These are phyloP conservation scores for Zymoseptoria passerinii DNA, from an alignment of 2,329 filamentous ascomycete species.

Conservation along the genomic window DNA sequence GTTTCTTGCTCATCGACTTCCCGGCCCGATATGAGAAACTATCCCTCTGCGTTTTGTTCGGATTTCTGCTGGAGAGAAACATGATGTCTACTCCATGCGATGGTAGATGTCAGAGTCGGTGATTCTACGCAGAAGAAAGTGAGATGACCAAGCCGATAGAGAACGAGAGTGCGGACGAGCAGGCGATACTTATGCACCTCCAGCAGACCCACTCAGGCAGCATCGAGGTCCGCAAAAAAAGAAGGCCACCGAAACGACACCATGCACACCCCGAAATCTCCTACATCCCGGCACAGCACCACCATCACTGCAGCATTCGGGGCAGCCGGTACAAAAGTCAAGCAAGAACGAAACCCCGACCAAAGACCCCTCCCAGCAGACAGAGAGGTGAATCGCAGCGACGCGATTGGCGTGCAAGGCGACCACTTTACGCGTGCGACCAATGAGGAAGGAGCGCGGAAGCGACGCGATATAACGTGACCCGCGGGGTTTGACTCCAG, in stretches of 20 bases:
- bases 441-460: conserved; percentile 10
- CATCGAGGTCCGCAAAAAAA: conserved; percentile 9
- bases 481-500: conserved; percentile 13
- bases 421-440: conserved; percentile 8
- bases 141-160: conserved; percentile 4
- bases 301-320: conserved; percentile 15
- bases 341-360: conserved; percentile 1
- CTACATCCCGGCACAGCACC: conserved; percentile 6
- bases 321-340: conserved; percentile 12
- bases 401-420: conserved; percentile 17
- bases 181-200: conserved; percentile 18
- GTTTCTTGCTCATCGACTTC: conserved; percentile 28
- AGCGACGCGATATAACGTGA: conserved; percentile 14
- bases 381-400: conserved; percentile 1
- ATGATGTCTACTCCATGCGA: conserved; percentile 12
- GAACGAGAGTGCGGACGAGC: conserved; percentile 13
- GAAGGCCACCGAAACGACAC: conserved; percentile 7
- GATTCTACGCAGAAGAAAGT: not conserved
- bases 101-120: not conserved
- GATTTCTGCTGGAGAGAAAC: conserved; percentile 21
- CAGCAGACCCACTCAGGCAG: conserved; percentile 13
- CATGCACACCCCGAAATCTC: conserved; percentile 6
- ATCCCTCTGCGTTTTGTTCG: conserved; percentile 27
- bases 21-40: conserved; percentile 28
- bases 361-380: conserved; percentile 6